Base-by-base conservation (phyloP, 1,139 yeast species). In the Yamadazyma atlantica region DNA sequence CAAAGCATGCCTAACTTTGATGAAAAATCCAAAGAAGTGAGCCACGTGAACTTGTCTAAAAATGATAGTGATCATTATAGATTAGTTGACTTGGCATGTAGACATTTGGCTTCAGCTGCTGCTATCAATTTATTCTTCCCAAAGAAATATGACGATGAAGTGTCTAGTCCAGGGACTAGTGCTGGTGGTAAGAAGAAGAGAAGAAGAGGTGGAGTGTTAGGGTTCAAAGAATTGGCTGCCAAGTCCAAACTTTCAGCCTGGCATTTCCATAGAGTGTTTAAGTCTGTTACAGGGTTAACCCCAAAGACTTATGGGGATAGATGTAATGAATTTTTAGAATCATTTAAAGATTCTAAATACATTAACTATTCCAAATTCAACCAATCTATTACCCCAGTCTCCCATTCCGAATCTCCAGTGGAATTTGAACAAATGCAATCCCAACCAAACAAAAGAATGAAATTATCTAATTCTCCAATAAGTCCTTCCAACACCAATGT, bases 181-280 rank as follows among this genome's bases (percentile, higher is more conserved):
- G 29, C 31, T 13, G 48, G 47, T 29, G 45, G 48, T 17, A 75
- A 77, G 50, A 80, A 80, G 59, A 66, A 74, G 53, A 66, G 73
- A 54, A 77, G 90, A 66, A 74, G 95, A 57, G 96, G 96, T 17
- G 96, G 95, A 27, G 89, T 87, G 10, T 66, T 87, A 33, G 96
- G 96, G 0, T 87, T 87, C 63, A 85, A 87, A 59, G 96, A 87
- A 58, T 71, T 87, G 55, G 96, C 95, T 6, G 83, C 88, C 13
- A 85, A 86, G 55, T 83, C 90, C 10, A 85, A 84, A 48, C 72
- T 87, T 42, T 78, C 87, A 17, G 95, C 96, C n/a, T 87, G 96
- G 96, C 96, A 87, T 62, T 87, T 87, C 60, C 96, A 87, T 65
- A 69, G 96, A 38, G 95, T 87, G 25, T 87, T 87, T 66, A 83